Evolutionary conservation across 495 filamentous ascomycete genomes (phyloP).

Genomic region (Pseudevernia furfuracea): DNA sequence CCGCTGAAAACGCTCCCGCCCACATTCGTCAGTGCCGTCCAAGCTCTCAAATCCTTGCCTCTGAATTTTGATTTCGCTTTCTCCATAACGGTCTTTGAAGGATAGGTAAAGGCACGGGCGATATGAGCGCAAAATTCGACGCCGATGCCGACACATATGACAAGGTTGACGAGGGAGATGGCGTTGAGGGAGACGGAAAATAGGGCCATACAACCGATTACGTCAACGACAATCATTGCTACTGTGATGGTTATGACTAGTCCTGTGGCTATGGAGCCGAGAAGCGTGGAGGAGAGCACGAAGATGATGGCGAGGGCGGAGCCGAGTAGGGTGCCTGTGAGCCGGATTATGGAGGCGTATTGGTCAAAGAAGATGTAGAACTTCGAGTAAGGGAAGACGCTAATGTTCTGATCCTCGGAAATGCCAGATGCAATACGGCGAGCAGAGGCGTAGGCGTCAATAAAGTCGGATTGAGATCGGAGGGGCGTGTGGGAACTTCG

Average conservation of each 20-base stretch:
- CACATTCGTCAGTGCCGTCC: conserved; percentile 87
- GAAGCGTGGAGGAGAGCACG: conserved; percentile 61
- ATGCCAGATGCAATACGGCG: conserved; percentile 78
- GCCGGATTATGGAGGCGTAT: conserved; percentile 72
- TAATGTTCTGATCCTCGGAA: conserved; percentile 55
- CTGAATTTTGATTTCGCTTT: conserved; percentile 37
- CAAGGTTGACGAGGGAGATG: conserved; percentile 89
- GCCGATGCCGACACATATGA: conserved; percentile 91
- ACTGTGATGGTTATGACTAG: conserved; percentile 77
- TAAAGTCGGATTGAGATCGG: conserved; percentile 85
- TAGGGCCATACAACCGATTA: conserved; percentile 88
- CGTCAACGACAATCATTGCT: conserved; percentile 87
- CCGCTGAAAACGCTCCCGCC: conserved; percentile 90
- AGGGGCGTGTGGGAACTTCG: conserved; percentile 81
- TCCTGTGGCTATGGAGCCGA: conserved; percentile 79
- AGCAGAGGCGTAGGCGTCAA: conserved; percentile 78
- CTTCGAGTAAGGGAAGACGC: conserved; percentile 90
- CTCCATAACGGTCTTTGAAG: conserved; percentile 66
- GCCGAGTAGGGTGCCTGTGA: conserved; percentile 71
- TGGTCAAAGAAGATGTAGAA: conserved; percentile 99
- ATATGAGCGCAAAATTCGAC: conserved; percentile 98
- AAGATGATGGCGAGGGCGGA: conserved; percentile 80
- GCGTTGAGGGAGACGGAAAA: conserved; percentile 89
- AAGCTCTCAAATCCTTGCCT: conserved; percentile 70
- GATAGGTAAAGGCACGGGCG: conserved; percentile 93